A percentile compares a stretch with the other conserved stretches of the same genome.
Conservation (phyloP, 2,329 filamentous ascomycete species). For the Alternaria panax region DNA sequence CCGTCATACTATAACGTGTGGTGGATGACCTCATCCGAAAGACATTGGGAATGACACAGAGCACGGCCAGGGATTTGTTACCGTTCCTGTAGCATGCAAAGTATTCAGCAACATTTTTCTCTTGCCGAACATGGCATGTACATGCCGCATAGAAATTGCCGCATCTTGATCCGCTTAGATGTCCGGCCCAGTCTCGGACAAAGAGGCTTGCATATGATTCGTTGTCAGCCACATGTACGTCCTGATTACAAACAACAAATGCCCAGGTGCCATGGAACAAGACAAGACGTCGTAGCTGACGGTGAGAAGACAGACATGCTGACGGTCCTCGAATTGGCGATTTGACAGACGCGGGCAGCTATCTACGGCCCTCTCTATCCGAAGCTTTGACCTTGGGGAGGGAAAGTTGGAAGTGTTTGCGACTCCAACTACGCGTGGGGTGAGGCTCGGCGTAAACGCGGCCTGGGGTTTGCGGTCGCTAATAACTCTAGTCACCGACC, state of each 20-base stretch:
- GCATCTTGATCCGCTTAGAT: not conserved
- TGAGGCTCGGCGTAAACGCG: conserved; percentile 12
- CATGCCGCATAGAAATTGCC: not conserved
- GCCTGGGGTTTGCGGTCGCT: conserved; percentile 16
- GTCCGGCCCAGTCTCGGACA: conserved; percentile 1
- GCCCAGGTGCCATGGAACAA: not conserved
- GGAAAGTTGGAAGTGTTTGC: not conserved
- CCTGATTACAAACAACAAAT: conserved; percentile 2
- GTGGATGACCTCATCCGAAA: not conserved
- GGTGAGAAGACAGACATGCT: not conserved
- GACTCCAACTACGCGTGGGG: conserved; percentile 11
- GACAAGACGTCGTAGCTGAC: not conserved
- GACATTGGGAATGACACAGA: not conserved
- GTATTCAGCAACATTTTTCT: not conserved
- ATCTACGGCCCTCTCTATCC: not conserved
- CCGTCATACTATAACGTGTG: too few species aligned
- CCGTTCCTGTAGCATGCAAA: not conserved
- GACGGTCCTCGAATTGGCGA: not conserved
- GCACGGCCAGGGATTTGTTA: not conserved
- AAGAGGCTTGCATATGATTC: not conserved
- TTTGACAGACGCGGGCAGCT: not conserved
- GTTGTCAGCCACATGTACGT: not conserved
- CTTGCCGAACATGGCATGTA: conserved; percentile 1
- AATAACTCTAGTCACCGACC: conserved; percentile 20
- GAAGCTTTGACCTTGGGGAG: not conserved